A percentile compares a stretch with the other conserved stretches of the same genome.
phyloP scores from a whole-genome alignment of 495 filamentous ascomycete genomes.

The Extremus antarcticus region DNA sequence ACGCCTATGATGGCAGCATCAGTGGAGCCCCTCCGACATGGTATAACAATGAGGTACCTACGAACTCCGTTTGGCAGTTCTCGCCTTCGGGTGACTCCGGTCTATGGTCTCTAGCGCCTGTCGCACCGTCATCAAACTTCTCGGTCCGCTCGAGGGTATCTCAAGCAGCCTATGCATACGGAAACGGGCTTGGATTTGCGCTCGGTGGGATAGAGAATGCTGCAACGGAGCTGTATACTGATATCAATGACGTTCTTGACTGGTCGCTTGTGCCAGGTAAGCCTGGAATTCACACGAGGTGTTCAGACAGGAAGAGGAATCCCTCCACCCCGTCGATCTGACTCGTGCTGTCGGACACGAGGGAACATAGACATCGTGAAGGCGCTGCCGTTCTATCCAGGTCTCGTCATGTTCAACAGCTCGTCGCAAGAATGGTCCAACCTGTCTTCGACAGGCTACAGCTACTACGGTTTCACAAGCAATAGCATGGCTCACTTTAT shows the following conservation, averaged over 20 bases:
- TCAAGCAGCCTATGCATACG: neutral
- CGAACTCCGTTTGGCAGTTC: neutral
- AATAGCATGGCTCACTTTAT: neutral
- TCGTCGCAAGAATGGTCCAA: neutral
- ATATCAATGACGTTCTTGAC: neutral
- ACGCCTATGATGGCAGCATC: neutral
- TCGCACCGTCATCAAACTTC: neutral
- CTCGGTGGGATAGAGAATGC: neutral
- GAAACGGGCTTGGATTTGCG: neutral
- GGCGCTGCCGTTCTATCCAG: too few relatives aligned
- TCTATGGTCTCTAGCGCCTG: neutral
- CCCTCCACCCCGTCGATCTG: too few relatives aligned
- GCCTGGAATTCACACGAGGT: too few relatives aligned
- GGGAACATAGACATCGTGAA: too few relatives aligned
- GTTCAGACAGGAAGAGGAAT: too few relatives aligned
- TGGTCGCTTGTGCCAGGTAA: neutral
- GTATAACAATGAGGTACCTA: neutral
- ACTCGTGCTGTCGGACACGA: too few relatives aligned
- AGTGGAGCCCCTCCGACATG: neutral
- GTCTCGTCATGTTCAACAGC: neutral
- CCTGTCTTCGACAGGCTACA: neutral
- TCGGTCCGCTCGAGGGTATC: neutral
- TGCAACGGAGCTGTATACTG: neutral
- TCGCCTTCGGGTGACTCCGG: neutral
- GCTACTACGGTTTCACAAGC: neutral